phyloP scores from a whole-genome alignment of 164 flowering plant species.

The Echeveria elegans region DNA sequence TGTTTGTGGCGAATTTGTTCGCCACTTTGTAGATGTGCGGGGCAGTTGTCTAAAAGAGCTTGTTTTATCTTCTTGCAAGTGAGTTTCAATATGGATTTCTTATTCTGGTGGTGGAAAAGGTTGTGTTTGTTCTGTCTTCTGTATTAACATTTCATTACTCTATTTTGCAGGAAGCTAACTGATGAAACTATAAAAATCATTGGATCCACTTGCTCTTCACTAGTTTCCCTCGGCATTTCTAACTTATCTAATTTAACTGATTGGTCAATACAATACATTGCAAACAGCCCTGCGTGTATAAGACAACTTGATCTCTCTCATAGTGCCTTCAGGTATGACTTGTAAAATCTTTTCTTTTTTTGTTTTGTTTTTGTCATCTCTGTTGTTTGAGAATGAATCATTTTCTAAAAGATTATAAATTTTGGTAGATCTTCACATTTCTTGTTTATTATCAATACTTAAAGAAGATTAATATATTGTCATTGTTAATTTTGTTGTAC shows the following conservation, averaged over 20 bases:
- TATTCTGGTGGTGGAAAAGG: neutral
- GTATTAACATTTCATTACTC: neutral
- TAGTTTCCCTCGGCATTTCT: constrained; percentile 2
- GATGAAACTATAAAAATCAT: neutral
- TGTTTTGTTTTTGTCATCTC: neutral
- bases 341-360: neutral
- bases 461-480: neutral
- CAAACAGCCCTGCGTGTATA: neutral
- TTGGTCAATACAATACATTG: constrained; percentile 1
- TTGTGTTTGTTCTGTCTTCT: neutral
- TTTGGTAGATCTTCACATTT: neutral
- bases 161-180: neutral
- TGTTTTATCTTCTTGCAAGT: constrained; percentile 2
- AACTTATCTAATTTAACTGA: constrained; percentile 2
- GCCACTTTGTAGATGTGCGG: neutral
- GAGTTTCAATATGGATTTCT: neutral
- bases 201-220: neutral
- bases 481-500: neutral
- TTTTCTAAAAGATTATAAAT: neutral
- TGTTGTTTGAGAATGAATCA: no score
- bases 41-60: neutral
- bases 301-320: constrained; percentile 1
- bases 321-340: neutral
- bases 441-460: neutral
- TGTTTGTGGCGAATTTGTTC: neutral